Evolutionary conservation across 1,284 basidiomycete species (phyloP).

Genomic region (Mrakiaceae sp.): DNA sequence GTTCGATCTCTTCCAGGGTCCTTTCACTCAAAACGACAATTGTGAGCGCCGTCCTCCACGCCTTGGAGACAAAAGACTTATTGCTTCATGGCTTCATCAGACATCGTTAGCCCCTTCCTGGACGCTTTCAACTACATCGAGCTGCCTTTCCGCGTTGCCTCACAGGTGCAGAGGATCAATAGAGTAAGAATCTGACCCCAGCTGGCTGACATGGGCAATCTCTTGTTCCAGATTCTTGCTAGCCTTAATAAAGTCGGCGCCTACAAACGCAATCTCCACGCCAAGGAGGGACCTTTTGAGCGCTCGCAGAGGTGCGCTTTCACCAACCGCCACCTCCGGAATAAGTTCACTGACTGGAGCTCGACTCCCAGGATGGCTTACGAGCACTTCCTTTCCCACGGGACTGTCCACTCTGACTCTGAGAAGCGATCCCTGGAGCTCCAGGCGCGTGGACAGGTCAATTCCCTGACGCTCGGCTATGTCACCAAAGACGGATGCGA

Average conservation of each 20-base stretch:
- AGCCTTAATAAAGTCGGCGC: background rate
- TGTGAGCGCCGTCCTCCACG: background rate
- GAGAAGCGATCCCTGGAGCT: background rate
- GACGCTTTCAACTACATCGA: background rate
- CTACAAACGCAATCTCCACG: background rate
- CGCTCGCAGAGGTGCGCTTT: conserved; percentile 1
- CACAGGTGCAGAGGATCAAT: too few species aligned
- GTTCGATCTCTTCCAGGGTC: conserved; percentile 45
- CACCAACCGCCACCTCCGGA: background rate
- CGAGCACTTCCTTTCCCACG: background rate
- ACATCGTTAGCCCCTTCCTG: background rate
- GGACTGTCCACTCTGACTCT: background rate
- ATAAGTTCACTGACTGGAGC: background rate
- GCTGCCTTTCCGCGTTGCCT: background rate
- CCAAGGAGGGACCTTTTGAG: background rate
- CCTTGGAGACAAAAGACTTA: too few species aligned
- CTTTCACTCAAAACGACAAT: background rate
- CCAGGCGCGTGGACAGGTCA: background rate
- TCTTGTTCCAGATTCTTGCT: background rate
- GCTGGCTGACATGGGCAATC: too few species aligned
- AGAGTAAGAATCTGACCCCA: too few species aligned
- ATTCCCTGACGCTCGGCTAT: background rate
- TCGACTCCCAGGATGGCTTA: background rate
- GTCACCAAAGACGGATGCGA: background rate
- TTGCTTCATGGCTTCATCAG: background rate